Base-by-base conservation (phyloP, 2,329 filamentous ascomycete species). In the Parafenestella ontariensis region DNA sequence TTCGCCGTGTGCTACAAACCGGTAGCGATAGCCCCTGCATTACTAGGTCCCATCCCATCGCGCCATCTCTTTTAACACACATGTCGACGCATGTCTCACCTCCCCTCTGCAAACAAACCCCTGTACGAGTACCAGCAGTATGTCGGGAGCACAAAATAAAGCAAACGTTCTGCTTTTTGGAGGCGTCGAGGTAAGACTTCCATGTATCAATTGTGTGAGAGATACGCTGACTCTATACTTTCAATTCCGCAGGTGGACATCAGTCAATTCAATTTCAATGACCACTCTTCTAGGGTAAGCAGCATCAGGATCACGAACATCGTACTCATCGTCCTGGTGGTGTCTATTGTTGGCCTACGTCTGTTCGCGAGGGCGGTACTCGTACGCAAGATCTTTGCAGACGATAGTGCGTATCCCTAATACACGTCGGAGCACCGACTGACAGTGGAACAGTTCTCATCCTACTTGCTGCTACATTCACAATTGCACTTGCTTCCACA, bases 301-400 rank as follows among this genome's bases (percentile, higher is more conserved):
- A 33, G 21, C 21, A 40, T 70, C 6, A 51, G 33, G 26, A 60
- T 55, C 29, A 41, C 62, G 15, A 65, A 66, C 36, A 61, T 57
- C 24, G 39, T 56, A 3, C 55, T 70, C 9, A 69, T 70, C 17
- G 37, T 46, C 18, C 45, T 69, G 8, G 68, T 71, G 7, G 45
- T 58, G 0, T 42, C 59, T 3, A 59, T 67, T 21, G 64, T 70
- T 9, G 48, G 52, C 18, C 23, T 70, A 34, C 62, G 69, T 11
- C 45, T 70, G n/a, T 62, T 64, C 21, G 64, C 67, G 9, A 57
- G 69, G 31, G 15, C 42, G 2, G 59, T 37, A 40, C 59, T 65
- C 31, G 55, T 69, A 15, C 49, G 52, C 15, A 62, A 63, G 36
- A 52, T 71, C 15, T 71, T 69, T 40, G 20, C 52, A 6, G 68